phyloP scores from a whole-genome alignment of 108 stramenopile species.

The Nitzschia sp. region DNA sequence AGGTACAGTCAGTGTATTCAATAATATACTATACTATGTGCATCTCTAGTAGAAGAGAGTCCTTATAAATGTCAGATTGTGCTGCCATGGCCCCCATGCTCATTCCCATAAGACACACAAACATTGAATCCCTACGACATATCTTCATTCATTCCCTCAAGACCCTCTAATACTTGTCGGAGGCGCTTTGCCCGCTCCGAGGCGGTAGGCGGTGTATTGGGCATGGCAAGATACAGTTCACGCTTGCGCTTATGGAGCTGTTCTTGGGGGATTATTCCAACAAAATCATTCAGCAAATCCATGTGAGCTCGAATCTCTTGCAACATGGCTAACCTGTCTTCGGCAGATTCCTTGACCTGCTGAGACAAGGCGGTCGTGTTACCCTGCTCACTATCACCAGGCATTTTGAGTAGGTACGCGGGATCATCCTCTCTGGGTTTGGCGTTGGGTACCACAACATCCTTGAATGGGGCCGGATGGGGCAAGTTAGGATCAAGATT shows the following conservation, averaged over 20 bases:
- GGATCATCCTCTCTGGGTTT: constrained; percentile 7
- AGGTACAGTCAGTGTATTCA: too few species aligned
- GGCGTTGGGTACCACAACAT: constrained; percentile 33
- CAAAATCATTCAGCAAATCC: constrained; percentile 62
- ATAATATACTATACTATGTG: too few species aligned
- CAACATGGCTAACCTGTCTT: constrained; percentile 28
- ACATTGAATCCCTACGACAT: too few species aligned
- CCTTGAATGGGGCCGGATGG: constrained; percentile 32
- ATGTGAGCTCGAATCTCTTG: constrained; percentile 61
- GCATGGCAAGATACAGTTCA: constrained; percentile 57
- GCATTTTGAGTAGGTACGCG: neutral
- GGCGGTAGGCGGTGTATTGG: constrained; percentile 44
- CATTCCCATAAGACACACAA: too few species aligned
- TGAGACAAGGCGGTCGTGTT: neutral
- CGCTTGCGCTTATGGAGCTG: constrained; percentile 51
- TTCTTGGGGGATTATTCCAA: constrained; percentile 50
- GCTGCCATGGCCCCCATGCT: too few species aligned
- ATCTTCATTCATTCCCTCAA: too few species aligned
- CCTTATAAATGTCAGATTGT: too few species aligned
- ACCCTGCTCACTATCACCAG: neutral
- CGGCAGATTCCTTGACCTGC: constrained; percentile 3
- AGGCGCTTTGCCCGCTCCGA: constrained; percentile 10
- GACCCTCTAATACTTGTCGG: too few species aligned
- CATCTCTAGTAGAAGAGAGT: too few species aligned
- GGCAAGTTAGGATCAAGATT: constrained; percentile 46